Base-by-base conservation (phyloP, 2,329 filamentous ascomycete species). In the Epichloe bromicola region DNA sequence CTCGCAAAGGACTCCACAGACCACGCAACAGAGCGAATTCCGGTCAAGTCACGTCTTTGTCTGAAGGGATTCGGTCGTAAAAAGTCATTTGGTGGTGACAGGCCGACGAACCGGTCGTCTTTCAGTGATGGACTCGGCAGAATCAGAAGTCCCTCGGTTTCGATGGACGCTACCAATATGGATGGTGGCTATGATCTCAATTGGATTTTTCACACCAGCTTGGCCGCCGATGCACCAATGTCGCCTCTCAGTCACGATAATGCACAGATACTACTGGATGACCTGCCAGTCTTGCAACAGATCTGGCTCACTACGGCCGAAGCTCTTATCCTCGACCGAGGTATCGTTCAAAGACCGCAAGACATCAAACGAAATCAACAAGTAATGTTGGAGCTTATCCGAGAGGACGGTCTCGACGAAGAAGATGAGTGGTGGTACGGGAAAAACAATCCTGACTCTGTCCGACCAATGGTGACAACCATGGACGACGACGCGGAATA, bases 361-460 rank as follows among this genome's bases (percentile, higher is more conserved):
- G 77, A 83, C 54, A 84, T 84, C 56, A 80, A 80, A 60, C 73
- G 80, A 40, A 83, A 83, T 51, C 76, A 75, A 12, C 73, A 79
- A 55, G 75, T 83, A 23, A 73, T 84, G 65, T 65, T 82, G 50
- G 78, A 83, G 53, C 67, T 84, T n/a, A 83, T 84, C 55, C 73
- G 75, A 46, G 79, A 83, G 53, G 76, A 82, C 50, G 78, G 76
- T 17, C 65, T 74, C 19, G 74, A 74, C 19, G 74, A 79, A 51
- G 74, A 80, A 60, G 80, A 83, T 54, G 75, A 82, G 56, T 83
- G 80, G 78, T 74, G 74, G 68, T 81, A 81, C 57, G 77, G 78
- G 44, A 71, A 71, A 48, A 67, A 65, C 36, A 70, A 72, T 2
- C 71, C 75, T n/a, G 74, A 75, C 34, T 76, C 75, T n/a, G 69